Conservation (phyloP, 2,329 filamentous ascomycete species). For the Lasiodiplodia citricola region DNA sequence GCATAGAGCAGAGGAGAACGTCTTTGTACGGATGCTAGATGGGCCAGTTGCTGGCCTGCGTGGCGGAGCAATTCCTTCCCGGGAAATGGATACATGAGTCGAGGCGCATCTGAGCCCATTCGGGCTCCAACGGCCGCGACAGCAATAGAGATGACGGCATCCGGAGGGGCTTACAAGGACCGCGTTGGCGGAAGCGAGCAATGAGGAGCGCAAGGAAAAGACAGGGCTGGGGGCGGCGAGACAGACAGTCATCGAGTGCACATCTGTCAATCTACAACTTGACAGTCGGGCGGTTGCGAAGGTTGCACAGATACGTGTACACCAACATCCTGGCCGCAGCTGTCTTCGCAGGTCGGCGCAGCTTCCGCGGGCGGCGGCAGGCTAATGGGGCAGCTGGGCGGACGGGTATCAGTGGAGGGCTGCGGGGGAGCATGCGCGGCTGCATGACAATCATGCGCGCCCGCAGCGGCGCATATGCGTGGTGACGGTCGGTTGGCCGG, state of each 20-base stretch:
- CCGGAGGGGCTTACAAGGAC: not conserved
- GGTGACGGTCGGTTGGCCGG: conserved; percentile 20
- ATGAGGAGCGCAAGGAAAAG: conserved; percentile 18
- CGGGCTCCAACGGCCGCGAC: not conserved
- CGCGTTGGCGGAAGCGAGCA: conserved; percentile 10
- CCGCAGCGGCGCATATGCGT: conserved; percentile 23
- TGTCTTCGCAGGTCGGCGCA: not conserved
- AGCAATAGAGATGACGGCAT: conserved; percentile 19
- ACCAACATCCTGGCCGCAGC: conserved; percentile 6
- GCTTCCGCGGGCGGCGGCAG: not conserved
- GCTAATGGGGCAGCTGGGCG: not conserved
- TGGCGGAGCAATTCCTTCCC: conserved; percentile 15
- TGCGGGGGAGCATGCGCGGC: conserved; percentile 20
- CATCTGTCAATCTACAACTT: conserved; percentile 27
- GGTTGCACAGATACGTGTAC: conserved; percentile 27
- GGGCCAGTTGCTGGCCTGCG: not conserved
- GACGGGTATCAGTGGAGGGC: conserved; percentile 5
- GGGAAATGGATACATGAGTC: conserved; percentile 17
- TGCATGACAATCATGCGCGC: conserved; percentile 23
- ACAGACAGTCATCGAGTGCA: conserved; percentile 3
- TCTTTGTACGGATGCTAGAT: conserved; percentile 17
- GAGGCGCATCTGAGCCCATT: conserved; percentile 16
- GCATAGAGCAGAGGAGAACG: conserved; percentile 30
- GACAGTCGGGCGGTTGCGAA: conserved; percentile 16
- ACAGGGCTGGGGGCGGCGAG: not conserved